phyloP scores from a whole-genome alignment of 495 filamentous ascomycete species.

The Lepraria neglecta region DNA sequence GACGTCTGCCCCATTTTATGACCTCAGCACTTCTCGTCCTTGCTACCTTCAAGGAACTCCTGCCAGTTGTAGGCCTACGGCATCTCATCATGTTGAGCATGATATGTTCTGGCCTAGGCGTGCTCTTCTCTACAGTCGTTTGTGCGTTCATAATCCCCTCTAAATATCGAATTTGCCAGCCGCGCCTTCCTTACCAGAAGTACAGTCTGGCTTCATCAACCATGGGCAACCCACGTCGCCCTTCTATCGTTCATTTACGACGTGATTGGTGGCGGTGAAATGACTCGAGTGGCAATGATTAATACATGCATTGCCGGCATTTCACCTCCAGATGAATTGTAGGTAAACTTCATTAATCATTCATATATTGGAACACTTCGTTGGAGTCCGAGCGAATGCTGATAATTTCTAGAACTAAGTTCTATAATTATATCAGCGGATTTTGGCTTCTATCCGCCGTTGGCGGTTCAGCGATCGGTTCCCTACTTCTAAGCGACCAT shows the following conservation, averaged over 20 bases:
- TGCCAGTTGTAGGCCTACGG: slow-evolving; percentile 14
- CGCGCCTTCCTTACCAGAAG: background rate
- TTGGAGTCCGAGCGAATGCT: background rate
- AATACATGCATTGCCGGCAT: slow-evolving; percentile 18
- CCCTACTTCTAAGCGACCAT: slow-evolving; percentile 21
- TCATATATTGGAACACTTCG: slow-evolving; percentile 1
- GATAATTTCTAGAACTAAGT: slow-evolving; percentile 17
- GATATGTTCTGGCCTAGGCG: slow-evolving; percentile 9
- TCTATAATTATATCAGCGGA: slow-evolving; percentile 23
- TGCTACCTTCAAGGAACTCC: slow-evolving; percentile 20
- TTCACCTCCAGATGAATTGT: slow-evolving; percentile 18
- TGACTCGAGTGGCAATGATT: slow-evolving; percentile 12
- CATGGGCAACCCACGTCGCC: slow-evolving; percentile 15
- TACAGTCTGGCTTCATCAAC: slow-evolving; percentile 23
- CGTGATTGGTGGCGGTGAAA: slow-evolving; percentile 19
- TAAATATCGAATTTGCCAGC: background rate
- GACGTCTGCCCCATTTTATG: background rate
- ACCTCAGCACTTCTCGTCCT: slow-evolving; percentile 23
- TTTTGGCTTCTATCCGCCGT: slow-evolving; percentile 21
- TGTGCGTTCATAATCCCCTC: slow-evolving; percentile 8
- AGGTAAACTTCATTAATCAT: background rate
- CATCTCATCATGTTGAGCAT: slow-evolving; percentile 16
- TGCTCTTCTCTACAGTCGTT: slow-evolving; percentile 14
- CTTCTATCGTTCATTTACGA: slow-evolving; percentile 19
- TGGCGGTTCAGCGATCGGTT: slow-evolving; percentile 19